A percentile compares a stretch with the other conserved stretches of the same genome.
Evolutionary conservation across 2,329 filamentous ascomycete genomes (phyloP).

Genomic region (Septoria linicola): DNA sequence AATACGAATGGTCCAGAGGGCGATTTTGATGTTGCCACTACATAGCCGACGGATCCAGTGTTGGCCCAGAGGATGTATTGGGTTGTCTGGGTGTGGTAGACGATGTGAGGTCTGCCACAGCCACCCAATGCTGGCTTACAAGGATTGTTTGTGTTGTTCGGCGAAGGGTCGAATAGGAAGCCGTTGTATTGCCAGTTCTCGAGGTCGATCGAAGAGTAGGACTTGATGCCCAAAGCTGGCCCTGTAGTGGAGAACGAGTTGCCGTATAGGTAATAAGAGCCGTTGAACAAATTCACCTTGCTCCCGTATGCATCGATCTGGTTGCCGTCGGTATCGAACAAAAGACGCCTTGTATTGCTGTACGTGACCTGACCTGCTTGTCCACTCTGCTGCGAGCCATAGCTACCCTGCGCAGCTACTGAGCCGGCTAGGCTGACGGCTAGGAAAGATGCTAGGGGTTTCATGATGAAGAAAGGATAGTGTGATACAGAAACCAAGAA

Average conservation of each 20-base stretch:
- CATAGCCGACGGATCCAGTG: slow-evolving; percentile 28
- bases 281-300: slow-evolving; percentile 30
- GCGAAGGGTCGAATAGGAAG: slow-evolving; percentile 25
- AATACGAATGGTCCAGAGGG: slow-evolving; percentile 30
- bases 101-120: slow-evolving; percentile 31
- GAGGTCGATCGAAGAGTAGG: slow-evolving; percentile 28
- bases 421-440: neutral
- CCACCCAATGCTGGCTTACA: slow-evolving; percentile 13
- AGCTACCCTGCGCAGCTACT: slow-evolving; percentile 2
- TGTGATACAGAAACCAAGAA: neutral
- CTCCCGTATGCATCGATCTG: slow-evolving; percentile 32
- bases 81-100: slow-evolving; percentile 24
- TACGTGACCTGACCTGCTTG: slow-evolving; percentile 23
- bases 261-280: slow-evolving; percentile 31
- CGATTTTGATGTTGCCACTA: slow-evolving; percentile 25
- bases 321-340: slow-evolving; percentile 30
- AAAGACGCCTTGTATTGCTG: slow-evolving; percentile 25
- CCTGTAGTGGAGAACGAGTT: slow-evolving; percentile 30
- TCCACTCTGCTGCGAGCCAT: neutral
- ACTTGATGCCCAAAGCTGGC: slow-evolving; percentile 30
- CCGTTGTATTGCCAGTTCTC: slow-evolving; percentile 30
- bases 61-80: slow-evolving; percentile 32
- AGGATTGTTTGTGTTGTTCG: slow-evolving; percentile 13
- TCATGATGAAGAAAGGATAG: neutral
- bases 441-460: neutral